These are phyloP conservation scores for Phytophthora megakarya DNA, from an alignment of 352 stramenopile genomes.

Conservation along the genomic window DNA sequence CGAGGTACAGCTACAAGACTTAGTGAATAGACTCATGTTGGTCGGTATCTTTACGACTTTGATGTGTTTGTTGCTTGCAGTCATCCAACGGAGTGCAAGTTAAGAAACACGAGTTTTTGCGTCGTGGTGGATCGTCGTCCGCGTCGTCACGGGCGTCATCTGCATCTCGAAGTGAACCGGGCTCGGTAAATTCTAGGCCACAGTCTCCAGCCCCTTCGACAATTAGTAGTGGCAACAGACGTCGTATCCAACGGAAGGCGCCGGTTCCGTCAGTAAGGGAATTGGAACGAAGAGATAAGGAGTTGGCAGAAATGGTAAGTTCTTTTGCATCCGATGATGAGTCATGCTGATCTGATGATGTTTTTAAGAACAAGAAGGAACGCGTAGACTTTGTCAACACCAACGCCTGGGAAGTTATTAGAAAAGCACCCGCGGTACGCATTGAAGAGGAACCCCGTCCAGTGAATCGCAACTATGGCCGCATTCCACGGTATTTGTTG, in stretches of 20 bases:
- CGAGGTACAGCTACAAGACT: conserved; percentile 14
- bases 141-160: conserved; percentile 13
- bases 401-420: conserved; percentile 84
- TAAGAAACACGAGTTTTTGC: conserved; percentile 44
- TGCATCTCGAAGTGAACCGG: conserved; percentile 21
- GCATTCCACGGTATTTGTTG: conserved; percentile 73
- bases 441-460: conserved; percentile 10
- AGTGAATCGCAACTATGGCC: conserved; percentile 51
- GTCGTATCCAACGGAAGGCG: conserved; percentile 39
- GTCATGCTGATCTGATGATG: conserved; percentile 2
- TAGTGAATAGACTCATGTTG: neutral
- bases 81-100: conserved; percentile 12
- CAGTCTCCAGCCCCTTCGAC: conserved; percentile 23
- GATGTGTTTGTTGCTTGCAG: conserved; percentile 2
- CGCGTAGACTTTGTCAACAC: conserved; percentile 67
- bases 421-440: conserved; percentile 38
- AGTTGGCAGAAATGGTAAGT: conserved; percentile 41
- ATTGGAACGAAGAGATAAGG: conserved; percentile 48
- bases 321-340: neutral
- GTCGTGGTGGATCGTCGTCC: conserved; percentile 29
- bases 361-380: conserved; percentile 61
- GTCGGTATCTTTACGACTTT: conserved; percentile 11
- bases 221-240: conserved; percentile 19
- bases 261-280: conserved; percentile 57
- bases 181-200: conserved; percentile 5